Evolutionary conservation across 2,329 filamentous ascomycete genomes (phyloP), one percentile per base, ranked within the genome.

Genomic region (Colletotrichum paranaense): DNA sequence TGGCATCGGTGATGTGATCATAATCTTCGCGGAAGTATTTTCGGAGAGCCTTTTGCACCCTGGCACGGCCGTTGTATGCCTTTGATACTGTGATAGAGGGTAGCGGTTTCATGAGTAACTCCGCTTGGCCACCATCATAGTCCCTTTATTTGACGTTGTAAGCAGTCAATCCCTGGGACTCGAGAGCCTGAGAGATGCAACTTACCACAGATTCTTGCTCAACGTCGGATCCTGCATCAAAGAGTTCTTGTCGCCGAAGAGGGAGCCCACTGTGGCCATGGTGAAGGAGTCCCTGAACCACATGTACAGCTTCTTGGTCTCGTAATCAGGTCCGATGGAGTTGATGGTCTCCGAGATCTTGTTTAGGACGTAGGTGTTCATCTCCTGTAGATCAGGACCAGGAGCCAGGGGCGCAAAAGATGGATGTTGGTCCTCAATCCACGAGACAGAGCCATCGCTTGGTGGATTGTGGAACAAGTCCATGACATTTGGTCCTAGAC

Each of bases 181-280:
- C 11, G 11, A 26, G 14, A 57, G 19, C 16, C 26, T 32, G 19
- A 14, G 11, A n/a, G 11, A 8, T n/a, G 5, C 26, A 1, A 0
- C 60, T 53, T n/a, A 69, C 67, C 67, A 69, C 5, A 69, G 28
- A 28, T 69, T 58, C 26, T 65, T 60, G 26, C 62, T 53, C 16
- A 69, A 65, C 1, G 19, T 65, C 4, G 38, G 22, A 22, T 85
- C 75, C 2, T 77, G 60, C 26, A 77, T 79, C 56, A 86, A 78
- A 0, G 86, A 85, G 64, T 86, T 87, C 16, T 84, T 74, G 0
- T 82, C 79, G 1, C 87, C 87, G 55, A 83, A 87, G n/a, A 89
- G 76, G 1, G 82, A 81, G 22, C 79, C 75, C 19, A 79, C 78
- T 0, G 83, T 84, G 0, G 85, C 83, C 16, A 80, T 72, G 8